phyloP scores from a whole-genome alignment of 2,329 filamentous ascomycete genomes.

The Stagonosporopsis tanaceti region DNA sequence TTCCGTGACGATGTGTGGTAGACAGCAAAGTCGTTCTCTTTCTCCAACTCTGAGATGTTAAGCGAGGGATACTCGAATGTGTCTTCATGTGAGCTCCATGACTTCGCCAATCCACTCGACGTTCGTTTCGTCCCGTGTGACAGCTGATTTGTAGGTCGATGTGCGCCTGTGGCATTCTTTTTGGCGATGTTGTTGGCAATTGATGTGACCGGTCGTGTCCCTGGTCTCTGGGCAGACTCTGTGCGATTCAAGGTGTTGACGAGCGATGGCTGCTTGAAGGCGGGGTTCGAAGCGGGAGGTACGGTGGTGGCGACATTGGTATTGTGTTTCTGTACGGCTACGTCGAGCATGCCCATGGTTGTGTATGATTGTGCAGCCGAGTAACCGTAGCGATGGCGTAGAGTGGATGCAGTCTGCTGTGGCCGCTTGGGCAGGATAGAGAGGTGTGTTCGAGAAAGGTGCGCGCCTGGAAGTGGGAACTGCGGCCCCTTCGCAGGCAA shows the following conservation, averaged over 20 bases:
- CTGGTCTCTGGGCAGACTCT: constrained; percentile 40
- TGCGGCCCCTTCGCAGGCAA: constrained; percentile 33
- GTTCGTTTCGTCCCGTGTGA: constrained; percentile 54
- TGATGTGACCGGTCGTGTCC: constrained; percentile 42
- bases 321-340: constrained; percentile 52
- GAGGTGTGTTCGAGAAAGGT: constrained; percentile 30
- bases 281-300: constrained; percentile 30
- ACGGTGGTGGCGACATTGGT: constrained; percentile 32
- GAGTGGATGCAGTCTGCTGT: constrained; percentile 11
- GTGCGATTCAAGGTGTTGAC: constrained; percentile 52
- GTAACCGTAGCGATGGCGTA: constrained; percentile 25
- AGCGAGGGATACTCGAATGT: constrained; percentile 40
- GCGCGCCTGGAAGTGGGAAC: constrained; percentile 30
- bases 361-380: constrained; percentile 29
- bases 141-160: constrained; percentile 21
- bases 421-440: constrained; percentile 9
- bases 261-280: constrained; percentile 42
- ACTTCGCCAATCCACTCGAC: constrained; percentile 57
- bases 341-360: constrained; percentile 48
- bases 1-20: constrained; percentile 25
- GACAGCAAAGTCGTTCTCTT: constrained; percentile 34
- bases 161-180: constrained; percentile 27
- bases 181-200: constrained; percentile 45
- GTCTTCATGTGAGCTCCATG: constrained; percentile 48
- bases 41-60: constrained; percentile 36